Conservation (phyloP, 805 yeast species). For the Saturnispora dispora region DNA sequence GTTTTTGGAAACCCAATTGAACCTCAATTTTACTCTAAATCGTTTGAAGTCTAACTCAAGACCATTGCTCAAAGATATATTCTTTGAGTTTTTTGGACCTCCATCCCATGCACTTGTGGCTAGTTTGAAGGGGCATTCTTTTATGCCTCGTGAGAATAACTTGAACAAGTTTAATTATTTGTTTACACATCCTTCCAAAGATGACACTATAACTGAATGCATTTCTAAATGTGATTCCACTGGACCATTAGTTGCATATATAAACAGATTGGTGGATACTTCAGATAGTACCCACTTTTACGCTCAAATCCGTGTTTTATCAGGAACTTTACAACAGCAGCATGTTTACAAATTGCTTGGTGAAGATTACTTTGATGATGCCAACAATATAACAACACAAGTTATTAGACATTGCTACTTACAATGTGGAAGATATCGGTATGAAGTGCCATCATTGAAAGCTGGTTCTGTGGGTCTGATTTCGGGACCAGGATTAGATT, state of each 20-base stretch:
- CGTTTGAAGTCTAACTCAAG: constrained; percentile 46
- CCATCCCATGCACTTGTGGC: constrained; percentile 45
- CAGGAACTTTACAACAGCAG: constrained; percentile 49
- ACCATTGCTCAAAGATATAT: constrained; percentile 46
- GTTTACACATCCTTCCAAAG: constrained; percentile 16
- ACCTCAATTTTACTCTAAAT: constrained; percentile 32
- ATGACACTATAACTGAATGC: constrained; percentile 13
- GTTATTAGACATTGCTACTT: constrained; percentile 37
- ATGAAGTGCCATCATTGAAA: constrained; percentile 33
- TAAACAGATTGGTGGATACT: constrained; percentile 49
- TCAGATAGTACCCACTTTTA: constrained; percentile 42
- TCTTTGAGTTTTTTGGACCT: constrained; percentile 43
- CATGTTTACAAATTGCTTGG: constrained; percentile 47
- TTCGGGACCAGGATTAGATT: constrained; percentile 46
- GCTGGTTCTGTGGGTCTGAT: constrained; percentile 66
- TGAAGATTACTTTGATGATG: constrained; percentile 45
- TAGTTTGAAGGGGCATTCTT: constrained; percentile 27
- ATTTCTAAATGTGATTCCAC: constrained; percentile 28
- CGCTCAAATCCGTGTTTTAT: constrained; percentile 52
- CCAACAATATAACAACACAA: constrained; percentile 26
- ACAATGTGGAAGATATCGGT: constrained; percentile 63
- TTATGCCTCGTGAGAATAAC: constrained; percentile 32
- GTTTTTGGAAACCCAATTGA: constrained; percentile 41
- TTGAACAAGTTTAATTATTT: constrained; percentile 17
- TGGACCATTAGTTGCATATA: constrained; percentile 42